Evolutionary conservation across 2,329 filamentous ascomycete species (phyloP).

Genomic region (Colletotrichum plurivorum): DNA sequence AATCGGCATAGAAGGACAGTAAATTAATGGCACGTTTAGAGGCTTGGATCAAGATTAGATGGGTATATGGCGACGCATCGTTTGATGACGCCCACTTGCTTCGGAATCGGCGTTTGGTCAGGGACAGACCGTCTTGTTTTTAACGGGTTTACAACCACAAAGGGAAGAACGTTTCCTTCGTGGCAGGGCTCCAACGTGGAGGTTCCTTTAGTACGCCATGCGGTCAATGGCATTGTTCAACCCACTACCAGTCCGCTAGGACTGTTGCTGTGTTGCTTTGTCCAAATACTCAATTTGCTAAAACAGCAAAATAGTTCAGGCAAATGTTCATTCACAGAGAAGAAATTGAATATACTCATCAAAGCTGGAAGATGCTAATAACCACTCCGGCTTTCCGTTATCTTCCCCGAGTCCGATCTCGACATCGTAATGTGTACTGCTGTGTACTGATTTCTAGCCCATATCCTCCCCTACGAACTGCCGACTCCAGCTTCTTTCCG

Average conservation of each 20-base stretch:
- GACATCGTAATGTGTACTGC: background rate
- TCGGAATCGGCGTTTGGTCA: background rate
- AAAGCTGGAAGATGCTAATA: background rate
- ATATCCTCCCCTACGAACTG: background rate
- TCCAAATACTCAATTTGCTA: background rate
- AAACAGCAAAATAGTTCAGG: background rate
- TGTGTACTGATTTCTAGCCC: background rate
- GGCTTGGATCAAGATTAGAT: background rate
- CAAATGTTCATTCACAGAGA: background rate
- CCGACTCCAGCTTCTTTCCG: background rate
- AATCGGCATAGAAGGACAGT: constrained; percentile 11
- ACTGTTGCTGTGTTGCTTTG: background rate
- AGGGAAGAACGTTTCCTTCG: background rate
- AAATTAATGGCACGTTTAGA: no score
- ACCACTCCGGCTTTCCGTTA: background rate
- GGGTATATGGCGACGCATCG: background rate
- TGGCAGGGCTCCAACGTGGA: background rate
- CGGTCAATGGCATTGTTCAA: background rate
- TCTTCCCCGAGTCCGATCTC: background rate
- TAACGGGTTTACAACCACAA: background rate
- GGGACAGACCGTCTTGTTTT: background rate
- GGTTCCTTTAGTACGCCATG: background rate
- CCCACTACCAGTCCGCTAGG: background rate
- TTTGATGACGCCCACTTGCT: background rate
- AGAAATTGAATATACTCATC: background rate